phyloP scores from a whole-genome alignment of 495 filamentous ascomycete species.

The Aspergillus ellipticus region DNA sequence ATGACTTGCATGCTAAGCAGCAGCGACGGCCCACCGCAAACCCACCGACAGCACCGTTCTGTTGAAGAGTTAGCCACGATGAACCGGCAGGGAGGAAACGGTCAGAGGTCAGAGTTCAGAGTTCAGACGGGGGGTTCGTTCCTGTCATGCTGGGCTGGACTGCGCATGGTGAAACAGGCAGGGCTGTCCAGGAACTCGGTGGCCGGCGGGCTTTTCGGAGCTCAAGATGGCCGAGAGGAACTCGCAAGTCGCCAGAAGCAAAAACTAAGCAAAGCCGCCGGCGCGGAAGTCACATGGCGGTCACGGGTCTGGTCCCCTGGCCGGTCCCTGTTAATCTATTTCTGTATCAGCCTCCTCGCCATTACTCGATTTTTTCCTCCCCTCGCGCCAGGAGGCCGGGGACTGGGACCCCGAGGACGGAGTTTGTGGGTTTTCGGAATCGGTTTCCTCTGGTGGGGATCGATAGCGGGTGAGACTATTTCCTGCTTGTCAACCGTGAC shows the following conservation, averaged over 20 bases:
- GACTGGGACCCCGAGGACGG: neutral
- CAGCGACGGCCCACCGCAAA: conserved; percentile 2
- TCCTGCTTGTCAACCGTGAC: neutral
- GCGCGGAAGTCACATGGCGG: conserved; percentile 12
- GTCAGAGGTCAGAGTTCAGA: too few relatives aligned
- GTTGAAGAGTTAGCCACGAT: neutral
- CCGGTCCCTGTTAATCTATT: conserved; percentile 6
- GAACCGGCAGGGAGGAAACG: neutral
- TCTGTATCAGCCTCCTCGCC: neutral
- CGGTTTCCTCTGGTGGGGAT: neutral
- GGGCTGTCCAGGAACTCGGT: neutral
- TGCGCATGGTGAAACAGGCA: conserved; percentile 9
- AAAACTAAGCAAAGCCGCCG: conserved; percentile 1
- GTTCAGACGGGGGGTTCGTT: neutral
- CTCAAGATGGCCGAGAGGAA: too few relatives aligned
- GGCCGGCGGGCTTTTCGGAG: neutral
- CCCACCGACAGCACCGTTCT: neutral
- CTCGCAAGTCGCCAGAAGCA: too few relatives aligned
- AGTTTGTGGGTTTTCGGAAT: neutral
- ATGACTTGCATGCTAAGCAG: neutral
- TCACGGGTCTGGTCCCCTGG: conserved; percentile 10
- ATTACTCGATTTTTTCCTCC: conserved; percentile 1
- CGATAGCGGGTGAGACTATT: neutral
- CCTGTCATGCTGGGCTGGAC: neutral
- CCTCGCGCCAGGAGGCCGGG: neutral